These are phyloP conservation scores for Macrolepiota albuminosa DNA, from an alignment of 768 basidiomycete genomes.

Conservation along the genomic window DNA sequence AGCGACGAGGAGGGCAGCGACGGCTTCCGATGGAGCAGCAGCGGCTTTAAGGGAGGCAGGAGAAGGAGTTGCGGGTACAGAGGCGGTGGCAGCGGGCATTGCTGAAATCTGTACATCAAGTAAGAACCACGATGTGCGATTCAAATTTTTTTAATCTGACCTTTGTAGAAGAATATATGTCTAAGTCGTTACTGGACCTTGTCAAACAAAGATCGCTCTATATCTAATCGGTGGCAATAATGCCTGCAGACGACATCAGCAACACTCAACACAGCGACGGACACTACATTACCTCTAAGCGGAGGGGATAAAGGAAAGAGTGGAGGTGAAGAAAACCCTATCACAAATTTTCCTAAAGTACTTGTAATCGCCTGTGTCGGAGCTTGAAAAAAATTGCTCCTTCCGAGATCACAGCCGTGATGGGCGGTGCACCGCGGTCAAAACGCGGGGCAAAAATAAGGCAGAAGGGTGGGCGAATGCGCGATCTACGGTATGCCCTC, in stretches of 20 bases:
- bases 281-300: slow-evolving; percentile 33
- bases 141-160: slow-evolving; percentile 23
- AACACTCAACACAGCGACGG: slow-evolving; percentile 2
- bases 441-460: slow-evolving; percentile 12
- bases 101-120: slow-evolving; percentile 42
- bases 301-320: slow-evolving; percentile 29
- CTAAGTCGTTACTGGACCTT: slow-evolving; percentile 41
- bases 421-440: slow-evolving; percentile 11
- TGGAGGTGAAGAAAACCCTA: slow-evolving; percentile 30
- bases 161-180: slow-evolving; percentile 33
- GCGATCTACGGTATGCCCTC: background rate
- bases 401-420: slow-evolving; percentile 18
- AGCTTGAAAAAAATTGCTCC: slow-evolving; percentile 39
- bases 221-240: slow-evolving; percentile 30
- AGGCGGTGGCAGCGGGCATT: slow-evolving; percentile 80
- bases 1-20: slow-evolving; percentile 72
- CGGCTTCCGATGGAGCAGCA: slow-evolving; percentile 48
- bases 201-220: slow-evolving; percentile 69
- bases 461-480: background rate
- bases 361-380: slow-evolving; percentile 31
- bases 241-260: slow-evolving; percentile 24
- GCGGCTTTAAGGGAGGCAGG: slow-evolving; percentile 71
- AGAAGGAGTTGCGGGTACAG: slow-evolving; percentile 51
- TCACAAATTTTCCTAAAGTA: slow-evolving; percentile 18
- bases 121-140: background rate